Conservation (phyloP, 2,329 filamentous ascomycete species). For the Keithomyces neogunnii region DNA sequence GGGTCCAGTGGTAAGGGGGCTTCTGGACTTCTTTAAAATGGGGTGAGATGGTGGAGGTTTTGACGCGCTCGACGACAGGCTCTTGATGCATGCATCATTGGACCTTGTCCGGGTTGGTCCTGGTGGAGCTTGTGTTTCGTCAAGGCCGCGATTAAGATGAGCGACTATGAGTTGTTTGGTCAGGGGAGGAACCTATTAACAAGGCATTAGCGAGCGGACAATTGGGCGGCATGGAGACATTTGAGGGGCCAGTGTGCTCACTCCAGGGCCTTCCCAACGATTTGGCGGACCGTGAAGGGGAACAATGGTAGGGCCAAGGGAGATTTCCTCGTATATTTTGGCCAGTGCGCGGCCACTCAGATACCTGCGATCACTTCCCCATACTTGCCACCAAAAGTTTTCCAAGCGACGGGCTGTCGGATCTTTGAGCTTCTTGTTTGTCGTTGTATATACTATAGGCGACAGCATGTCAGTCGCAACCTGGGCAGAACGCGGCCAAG, state of each 20-base stretch:
- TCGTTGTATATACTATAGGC: slow-evolving; percentile 49
- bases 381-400: slow-evolving; percentile 60
- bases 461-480: background rate
- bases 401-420: slow-evolving; percentile 55
- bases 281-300: slow-evolving; percentile 45
- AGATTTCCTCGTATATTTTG: slow-evolving; percentile 48
- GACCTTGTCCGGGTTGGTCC: slow-evolving; percentile 9
- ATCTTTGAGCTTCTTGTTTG: slow-evolving; percentile 48
- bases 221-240: background rate
- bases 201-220: background rate
- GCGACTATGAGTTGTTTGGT: slow-evolving; percentile 20
- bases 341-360: slow-evolving; percentile 47
- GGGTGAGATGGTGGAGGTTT: slow-evolving; percentile 43
- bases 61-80: slow-evolving; percentile 31
- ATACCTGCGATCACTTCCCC: slow-evolving; percentile 47
- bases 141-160: slow-evolving; percentile 11
- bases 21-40: slow-evolving; percentile 51
- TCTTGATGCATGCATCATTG: slow-evolving; percentile 14
- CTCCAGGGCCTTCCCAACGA: slow-evolving; percentile 42
- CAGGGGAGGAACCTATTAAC: slow-evolving; percentile 17
- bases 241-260: slow-evolving; percentile 19
- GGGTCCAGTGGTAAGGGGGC: slow-evolving; percentile 42
- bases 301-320: slow-evolving; percentile 47
- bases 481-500: background rate
- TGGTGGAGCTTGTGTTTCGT: slow-evolving; percentile 8